Percentiles rank a stretch among this genome's conserved stretches.
phyloP scores from a whole-genome alignment of 345 rosid genomes.

The Syzygium grande region DNA sequence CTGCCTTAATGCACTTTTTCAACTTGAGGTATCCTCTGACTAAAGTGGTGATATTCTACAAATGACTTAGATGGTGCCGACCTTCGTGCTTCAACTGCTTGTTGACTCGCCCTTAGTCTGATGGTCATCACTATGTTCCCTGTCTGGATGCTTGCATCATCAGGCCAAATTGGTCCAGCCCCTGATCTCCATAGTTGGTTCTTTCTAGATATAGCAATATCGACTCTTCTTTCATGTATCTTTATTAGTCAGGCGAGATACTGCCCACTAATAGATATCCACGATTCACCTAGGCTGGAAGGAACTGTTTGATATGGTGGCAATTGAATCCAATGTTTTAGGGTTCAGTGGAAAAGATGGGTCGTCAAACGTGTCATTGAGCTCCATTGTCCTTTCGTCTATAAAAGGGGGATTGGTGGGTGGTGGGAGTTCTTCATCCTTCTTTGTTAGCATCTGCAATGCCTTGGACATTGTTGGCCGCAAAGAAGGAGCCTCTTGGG shows the following conservation, averaged over 20 bases:
- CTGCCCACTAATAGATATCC: neutral
- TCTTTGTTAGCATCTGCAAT: conserved; percentile 62
- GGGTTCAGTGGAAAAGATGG: conserved; percentile 23
- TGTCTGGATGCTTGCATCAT: neutral
- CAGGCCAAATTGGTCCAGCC: neutral
- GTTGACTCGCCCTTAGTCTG: neutral
- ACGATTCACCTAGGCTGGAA: conserved; percentile 58
- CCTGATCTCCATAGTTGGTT: neutral
- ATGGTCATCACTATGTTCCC: neutral
- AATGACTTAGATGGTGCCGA: neutral
- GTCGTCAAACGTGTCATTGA: conserved; percentile 35
- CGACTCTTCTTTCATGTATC: neutral
- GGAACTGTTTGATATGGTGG: conserved; percentile 53
- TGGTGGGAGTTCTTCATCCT: conserved; percentile 51
- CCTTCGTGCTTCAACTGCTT: neutral
- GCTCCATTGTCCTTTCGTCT: conserved; percentile 80
- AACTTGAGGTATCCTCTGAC: neutral
- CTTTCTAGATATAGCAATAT: neutral
- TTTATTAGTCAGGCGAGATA: neutral
- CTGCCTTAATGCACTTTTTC: neutral
- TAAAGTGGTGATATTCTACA: neutral
- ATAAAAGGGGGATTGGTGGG: conserved; percentile 82
- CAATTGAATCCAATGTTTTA: conserved; percentile 44
- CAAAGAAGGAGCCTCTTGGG: conserved; percentile 64
- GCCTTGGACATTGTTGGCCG: conserved; percentile 77